These are phyloP conservation scores for Astragalus glycyphyllos DNA, from an alignment of 306 rosid genomes.

Conservation along the genomic window DNA sequence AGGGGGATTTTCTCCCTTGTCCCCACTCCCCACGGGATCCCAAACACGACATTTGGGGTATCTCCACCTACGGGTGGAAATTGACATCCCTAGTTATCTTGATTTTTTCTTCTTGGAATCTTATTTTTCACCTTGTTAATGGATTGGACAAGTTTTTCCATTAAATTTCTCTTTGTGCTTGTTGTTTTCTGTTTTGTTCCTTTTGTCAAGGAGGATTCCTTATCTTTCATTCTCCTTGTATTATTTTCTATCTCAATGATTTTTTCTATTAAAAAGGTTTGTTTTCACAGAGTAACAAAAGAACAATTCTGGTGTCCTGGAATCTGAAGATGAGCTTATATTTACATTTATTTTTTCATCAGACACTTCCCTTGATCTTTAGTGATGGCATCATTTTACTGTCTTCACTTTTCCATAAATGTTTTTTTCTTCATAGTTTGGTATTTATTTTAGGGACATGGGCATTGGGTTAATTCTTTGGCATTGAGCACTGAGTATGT, in stretches of 20 bases:
- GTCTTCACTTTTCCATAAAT: slow-evolving; percentile 16
- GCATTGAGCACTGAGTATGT: slow-evolving; percentile 96
- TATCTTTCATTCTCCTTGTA: not conserved
- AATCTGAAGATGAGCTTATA: not conserved
- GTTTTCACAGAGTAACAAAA: not conserved
- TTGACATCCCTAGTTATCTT: too few relatives aligned
- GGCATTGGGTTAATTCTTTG: slow-evolving; percentile 94
- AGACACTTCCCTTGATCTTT: not conserved
- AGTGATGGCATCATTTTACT: slow-evolving; percentile 14
- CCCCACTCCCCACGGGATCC: too few relatives aligned
- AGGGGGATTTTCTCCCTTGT: too few relatives aligned
- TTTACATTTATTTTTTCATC: not conserved
- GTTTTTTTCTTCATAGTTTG: slow-evolving; percentile 31
- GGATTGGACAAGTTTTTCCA: slow-evolving; percentile 1
- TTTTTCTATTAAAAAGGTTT: not conserved
- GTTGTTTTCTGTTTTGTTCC: not conserved
- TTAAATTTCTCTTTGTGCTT: not conserved
- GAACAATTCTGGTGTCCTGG: slow-evolving; percentile 8
- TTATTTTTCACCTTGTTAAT: not conserved
- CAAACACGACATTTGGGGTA: too few relatives aligned
- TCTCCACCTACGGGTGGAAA: too few relatives aligned
- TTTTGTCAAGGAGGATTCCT: not conserved
- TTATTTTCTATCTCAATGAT: not conserved
- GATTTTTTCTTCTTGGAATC: not conserved
- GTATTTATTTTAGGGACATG: slow-evolving; percentile 80